These are phyloP conservation scores for Phtheirospermum japonicum DNA, from an alignment of 257 asterid genomes.

Conservation along the genomic window DNA sequence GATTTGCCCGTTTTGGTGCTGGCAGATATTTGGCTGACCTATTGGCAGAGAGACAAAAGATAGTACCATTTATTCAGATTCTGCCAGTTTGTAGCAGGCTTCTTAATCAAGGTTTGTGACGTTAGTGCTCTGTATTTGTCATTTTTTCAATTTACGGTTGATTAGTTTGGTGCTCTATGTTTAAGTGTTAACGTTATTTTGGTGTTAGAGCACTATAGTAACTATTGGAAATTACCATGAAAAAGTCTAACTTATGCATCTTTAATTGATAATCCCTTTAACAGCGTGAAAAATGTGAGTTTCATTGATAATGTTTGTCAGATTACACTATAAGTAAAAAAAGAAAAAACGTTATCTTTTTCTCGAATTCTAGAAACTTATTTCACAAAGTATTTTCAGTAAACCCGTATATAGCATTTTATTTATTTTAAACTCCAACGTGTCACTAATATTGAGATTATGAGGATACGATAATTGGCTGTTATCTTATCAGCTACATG, in stretches of 20 bases:
- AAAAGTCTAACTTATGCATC: neutral
- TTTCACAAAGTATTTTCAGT: neutral
- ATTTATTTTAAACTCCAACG: neutral
- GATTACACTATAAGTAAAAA: neutral
- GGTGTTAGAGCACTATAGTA: neutral
- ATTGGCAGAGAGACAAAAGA: constrained; percentile 58
- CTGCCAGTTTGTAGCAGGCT: constrained; percentile 63
- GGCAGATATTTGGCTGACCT: constrained; percentile 62
- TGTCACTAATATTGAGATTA: neutral
- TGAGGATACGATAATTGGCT: neutral
- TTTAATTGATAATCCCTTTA: neutral
- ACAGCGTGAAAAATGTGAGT: constrained; percentile 7
- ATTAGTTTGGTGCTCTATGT: neutral
- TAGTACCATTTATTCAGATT: constrained; percentile 64
- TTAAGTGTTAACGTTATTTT: neutral
- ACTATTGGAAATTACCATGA: neutral
- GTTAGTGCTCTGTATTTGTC: neutral
- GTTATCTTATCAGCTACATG: constrained; percentile 4
- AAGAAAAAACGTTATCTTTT: neutral
- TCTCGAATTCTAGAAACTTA: neutral
- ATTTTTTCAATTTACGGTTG: neutral
- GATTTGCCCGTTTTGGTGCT: constrained; percentile 26
- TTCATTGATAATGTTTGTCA: neutral
- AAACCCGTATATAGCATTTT: no score
- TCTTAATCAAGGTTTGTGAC: constrained; percentile 58